Conservation (phyloP, 2,329 filamentous ascomycete genomes). For the Anisogramma anomala region DNA sequence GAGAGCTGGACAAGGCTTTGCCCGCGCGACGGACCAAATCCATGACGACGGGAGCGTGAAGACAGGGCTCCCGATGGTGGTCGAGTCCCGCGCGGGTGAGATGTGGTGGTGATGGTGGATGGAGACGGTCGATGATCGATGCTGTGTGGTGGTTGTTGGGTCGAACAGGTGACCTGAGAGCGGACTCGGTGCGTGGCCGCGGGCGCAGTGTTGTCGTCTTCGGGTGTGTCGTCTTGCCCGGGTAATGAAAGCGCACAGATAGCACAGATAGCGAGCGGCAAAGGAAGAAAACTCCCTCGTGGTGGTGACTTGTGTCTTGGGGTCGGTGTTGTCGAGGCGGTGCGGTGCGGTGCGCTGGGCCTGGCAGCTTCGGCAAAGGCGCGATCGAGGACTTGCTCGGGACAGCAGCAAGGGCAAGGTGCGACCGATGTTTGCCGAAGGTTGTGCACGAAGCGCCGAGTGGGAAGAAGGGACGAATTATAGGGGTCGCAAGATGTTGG, state of each 20-base stretch:
- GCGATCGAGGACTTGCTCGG: not conserved
- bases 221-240: not conserved
- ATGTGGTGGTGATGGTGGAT: not conserved
- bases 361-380: not conserved
- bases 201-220: not conserved
- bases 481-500: not conserved
- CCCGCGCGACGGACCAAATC: conserved; percentile 47
- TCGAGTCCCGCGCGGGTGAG: not conserved
- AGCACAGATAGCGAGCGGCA: conserved; percentile 22
- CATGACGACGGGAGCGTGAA: conserved; percentile 28
- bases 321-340: not conserved
- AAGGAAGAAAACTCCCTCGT: conserved; percentile 14
- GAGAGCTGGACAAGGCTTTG: conserved; percentile 33
- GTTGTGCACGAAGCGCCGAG: not conserved
- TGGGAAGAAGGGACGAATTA: conserved; percentile 2
- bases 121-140: not conserved
- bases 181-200: not conserved
- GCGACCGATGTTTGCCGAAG: no score
- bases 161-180: not conserved
- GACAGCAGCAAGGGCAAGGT: not conserved
- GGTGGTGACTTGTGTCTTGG: not conserved
- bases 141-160: not conserved
- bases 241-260: conserved; percentile 11
- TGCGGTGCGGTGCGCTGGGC: not conserved
- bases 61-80: conserved; percentile 10